Evolutionary conservation across 495 filamentous ascomycete species (phyloP), one percentile per base, ranked within the genome.

Genomic region (Penicillium odoratum): DNA sequence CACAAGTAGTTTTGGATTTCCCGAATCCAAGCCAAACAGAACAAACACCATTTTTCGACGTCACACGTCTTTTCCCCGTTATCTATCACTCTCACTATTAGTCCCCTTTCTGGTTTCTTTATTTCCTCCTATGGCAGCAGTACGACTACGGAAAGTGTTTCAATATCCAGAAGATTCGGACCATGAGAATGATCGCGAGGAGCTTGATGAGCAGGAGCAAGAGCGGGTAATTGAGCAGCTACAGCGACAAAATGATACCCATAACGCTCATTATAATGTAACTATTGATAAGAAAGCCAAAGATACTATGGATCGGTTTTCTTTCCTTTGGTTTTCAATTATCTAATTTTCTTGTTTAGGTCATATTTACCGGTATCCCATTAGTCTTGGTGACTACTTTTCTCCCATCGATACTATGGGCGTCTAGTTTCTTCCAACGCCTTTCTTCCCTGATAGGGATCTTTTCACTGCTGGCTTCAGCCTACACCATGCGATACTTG

Each of bases 121-220:
- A 21, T 21, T 21, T 40, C 3, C 8, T 21, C 36, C 28, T 16
- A 81, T 83, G 81, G 70, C 74, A n/a, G 65, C 74, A 25, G 69
- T 83, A 43, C 79, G 84, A 54, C 69, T 88, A 48, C 81, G 87
- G 15, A 81, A 77, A 49, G 83, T 82, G 15, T 88, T 89, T 69
- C 80, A 75, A 11, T 89, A 89, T 75, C 81, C 83, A 6, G 69
- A 75, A 42, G 83, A 85, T 63, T 74, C 75, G 9, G 76, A 77
- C 15, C 38, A 40, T 53, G 70, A 76, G 44, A 74, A 66, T 2
- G 52, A 40, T 1, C 78, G 78, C 18, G 75, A 82, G 56, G 78
- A 85, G 55, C 62, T 87, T 33, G 87, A 89, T 59, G 87, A 88
- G 66, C 79, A 88, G 80, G 86, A 92, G 67, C 90, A 94, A 75